Evolutionary conservation across 441 rosid genomes (phyloP), one percentile per base, ranked within the genome.

Genomic region (Gossypium schwendimanii): DNA sequence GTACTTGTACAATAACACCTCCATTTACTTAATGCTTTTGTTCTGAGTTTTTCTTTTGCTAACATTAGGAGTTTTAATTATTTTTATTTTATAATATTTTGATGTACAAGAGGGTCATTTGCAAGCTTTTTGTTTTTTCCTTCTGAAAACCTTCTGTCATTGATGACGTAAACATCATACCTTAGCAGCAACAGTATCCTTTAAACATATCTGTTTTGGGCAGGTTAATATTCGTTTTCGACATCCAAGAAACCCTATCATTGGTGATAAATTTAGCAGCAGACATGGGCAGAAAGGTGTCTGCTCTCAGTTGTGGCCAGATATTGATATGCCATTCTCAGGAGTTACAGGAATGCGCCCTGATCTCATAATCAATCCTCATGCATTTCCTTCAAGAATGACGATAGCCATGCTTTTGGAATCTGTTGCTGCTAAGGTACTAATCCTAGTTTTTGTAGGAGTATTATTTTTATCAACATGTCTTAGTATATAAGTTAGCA

Each of bases 251-350:
- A 88, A 90, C 71, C 98, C 99, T 50, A 80, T 91, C 59, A 93
- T 96, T 58, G 98, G 99, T 79, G 99, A 96, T 81, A 96, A 93
- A 76, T 96, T 96, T 82, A 96, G 99, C 68, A 96, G 99, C 81
- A 89, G 99, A 81, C 99, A 96, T 71, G 98, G 99, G 31, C 98
- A 93, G 81, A 96, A 96, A 86, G 99, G 99, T 82, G 98, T 95
- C 55, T 93, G 99, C 83, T 95, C 99, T 45, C 99, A 95, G 49
- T 72, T 95, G 69, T 95, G 98, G 98, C 97, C 98, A 57, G 97
- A 96, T 71, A 83, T 89, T 66, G 97, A 96, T 74, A 96, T 96
- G 99, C 99, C 99, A 33, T 96, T 93, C 78, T 88, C 92, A 72
- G 97, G 98, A 78, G 83, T 80, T 61, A 93, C 97, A 2, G 99